These are phyloP conservation scores for Dryas octopetala DNA, from an alignment of 306 rosid species.

Conservation along the genomic window DNA sequence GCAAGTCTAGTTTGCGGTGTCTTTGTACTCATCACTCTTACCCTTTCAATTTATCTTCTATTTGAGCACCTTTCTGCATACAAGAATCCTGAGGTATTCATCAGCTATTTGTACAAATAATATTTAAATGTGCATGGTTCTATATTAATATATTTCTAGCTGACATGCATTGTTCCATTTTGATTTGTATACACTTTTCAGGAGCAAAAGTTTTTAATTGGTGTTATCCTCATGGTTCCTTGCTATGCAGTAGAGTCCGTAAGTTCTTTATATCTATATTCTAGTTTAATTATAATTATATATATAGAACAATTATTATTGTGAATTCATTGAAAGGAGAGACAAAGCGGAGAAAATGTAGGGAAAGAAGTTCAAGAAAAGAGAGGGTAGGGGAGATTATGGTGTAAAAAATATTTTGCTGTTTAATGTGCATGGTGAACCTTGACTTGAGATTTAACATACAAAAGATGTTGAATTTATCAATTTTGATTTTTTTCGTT, in stretches of 20 bases:
- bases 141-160: background rate
- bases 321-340: background rate
- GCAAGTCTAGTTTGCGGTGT: constrained; percentile 61
- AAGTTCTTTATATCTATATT: constrained; percentile 30
- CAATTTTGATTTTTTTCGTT: background rate
- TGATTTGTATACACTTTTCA: constrained; percentile 24
- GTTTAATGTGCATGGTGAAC: constrained; percentile 8
- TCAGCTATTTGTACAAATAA: background rate
- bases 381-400: background rate
- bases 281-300: no score
- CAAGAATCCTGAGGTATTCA: constrained; percentile 86
- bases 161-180: constrained; percentile 1
- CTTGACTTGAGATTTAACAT: background rate
- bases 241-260: constrained; percentile 96
- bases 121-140: background rate
- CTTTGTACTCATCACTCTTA: constrained; percentile 64
- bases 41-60: constrained; percentile 75
- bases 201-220: constrained; percentile 94
- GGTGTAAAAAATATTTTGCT: background rate
- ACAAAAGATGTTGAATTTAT: background rate
- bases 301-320: no score
- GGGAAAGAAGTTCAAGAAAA: background rate
- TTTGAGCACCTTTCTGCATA: constrained; percentile 94
- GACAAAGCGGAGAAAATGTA: background rate
- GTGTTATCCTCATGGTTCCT: constrained; percentile 95